Conservation (phyloP, 2,329 filamentous ascomycete species). For the Lomentospora prolificans region DNA sequence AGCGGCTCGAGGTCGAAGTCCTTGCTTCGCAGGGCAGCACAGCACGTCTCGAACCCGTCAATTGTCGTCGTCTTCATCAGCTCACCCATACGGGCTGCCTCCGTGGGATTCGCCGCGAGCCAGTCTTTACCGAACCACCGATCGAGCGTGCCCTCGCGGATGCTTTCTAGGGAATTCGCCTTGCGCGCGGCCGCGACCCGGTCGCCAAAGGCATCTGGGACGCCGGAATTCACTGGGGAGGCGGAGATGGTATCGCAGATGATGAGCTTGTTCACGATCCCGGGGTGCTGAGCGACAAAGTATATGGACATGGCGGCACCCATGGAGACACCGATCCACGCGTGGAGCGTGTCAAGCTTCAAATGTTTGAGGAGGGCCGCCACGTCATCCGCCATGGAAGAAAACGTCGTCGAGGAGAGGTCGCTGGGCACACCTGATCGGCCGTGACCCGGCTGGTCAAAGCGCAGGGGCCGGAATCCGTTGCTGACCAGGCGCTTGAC, state of each 20-base stretch:
- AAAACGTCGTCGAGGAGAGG: conserved; percentile 26
- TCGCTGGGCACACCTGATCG: conserved; percentile 23
- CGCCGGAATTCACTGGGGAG: conserved; percentile 26
- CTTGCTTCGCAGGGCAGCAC: conserved; percentile 24
- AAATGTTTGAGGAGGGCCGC: conserved; percentile 23
- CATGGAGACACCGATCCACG: conserved; percentile 37
- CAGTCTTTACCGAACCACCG: conserved; percentile 31
- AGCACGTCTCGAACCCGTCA: conserved; percentile 32
- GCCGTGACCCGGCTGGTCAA: conserved; percentile 34
- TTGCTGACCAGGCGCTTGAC: conserved; percentile 21
- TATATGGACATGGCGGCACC: conserved; percentile 29
- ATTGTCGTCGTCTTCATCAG: conserved; percentile 27
- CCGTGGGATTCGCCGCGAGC: conserved; percentile 23
- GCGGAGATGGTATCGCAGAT: conserved; percentile 29
- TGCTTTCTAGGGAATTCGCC: conserved; percentile 20
- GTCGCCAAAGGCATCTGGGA: conserved; percentile 24
- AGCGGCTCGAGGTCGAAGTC: conserved; percentile 29
- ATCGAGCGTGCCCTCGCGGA: conserved; percentile 23
- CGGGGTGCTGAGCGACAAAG: conserved; percentile 28
- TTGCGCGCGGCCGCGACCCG: conserved; percentile 24
- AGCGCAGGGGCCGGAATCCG: conserved; percentile 31
- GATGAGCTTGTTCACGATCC: conserved; percentile 25
- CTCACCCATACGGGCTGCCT: conserved; percentile 23
- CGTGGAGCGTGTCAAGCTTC: conserved; percentile 21
- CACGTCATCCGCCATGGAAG: conserved; percentile 27